Conservation (phyloP, 805 yeast species). For the Myxozyma nipponensis region DNA sequence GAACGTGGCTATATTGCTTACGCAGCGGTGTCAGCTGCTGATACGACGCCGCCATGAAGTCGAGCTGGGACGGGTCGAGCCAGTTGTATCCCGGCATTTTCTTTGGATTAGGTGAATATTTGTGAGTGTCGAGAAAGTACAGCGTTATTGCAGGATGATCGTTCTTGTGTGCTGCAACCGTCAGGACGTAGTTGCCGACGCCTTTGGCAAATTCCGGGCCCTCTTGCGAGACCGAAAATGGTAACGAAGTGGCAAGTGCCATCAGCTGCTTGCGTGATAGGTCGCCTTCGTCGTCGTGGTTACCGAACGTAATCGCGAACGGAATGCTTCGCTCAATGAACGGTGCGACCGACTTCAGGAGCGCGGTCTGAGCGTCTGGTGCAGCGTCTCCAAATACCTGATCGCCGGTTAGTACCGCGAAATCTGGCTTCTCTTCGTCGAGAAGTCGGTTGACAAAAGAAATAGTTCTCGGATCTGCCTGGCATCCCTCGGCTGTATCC, state of each 20-base stretch:
- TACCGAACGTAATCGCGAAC: conserved; percentile 82
- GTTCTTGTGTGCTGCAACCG: conserved; percentile 45
- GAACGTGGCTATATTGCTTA: conserved; percentile 35
- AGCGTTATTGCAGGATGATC: conserved; percentile 51
- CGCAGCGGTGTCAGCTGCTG: conserved; percentile 32
- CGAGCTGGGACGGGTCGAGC: conserved; percentile 67
- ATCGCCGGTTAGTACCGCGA: conserved; percentile 87
- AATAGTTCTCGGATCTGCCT: conserved; percentile 73
- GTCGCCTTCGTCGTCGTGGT: conserved; percentile 90
- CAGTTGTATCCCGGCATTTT: conserved; percentile 68
- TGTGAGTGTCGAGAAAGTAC: conserved; percentile 82
- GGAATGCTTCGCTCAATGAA: conserved; percentile 68
- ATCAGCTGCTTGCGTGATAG: conserved; percentile 58
- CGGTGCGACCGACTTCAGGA: conserved; percentile 73
- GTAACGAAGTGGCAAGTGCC: conserved; percentile 53
- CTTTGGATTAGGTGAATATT: conserved; percentile 61
- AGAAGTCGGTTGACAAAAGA: conserved; percentile 58
- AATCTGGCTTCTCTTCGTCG: conserved; percentile 74
- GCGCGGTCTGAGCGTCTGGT: conserved; percentile 77
- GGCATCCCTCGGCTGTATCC: conserved; percentile 46
- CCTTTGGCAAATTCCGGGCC: conserved; percentile 75
- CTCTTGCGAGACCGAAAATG: conserved; percentile 57
- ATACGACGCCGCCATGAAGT: conserved; percentile 46
- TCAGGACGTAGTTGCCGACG: conserved; percentile 70
- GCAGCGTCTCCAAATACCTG: conserved; percentile 77